phyloP scores from a whole-genome alignment of 768 basidiomycete genomes.

The Asterophora parasitica region DNA sequence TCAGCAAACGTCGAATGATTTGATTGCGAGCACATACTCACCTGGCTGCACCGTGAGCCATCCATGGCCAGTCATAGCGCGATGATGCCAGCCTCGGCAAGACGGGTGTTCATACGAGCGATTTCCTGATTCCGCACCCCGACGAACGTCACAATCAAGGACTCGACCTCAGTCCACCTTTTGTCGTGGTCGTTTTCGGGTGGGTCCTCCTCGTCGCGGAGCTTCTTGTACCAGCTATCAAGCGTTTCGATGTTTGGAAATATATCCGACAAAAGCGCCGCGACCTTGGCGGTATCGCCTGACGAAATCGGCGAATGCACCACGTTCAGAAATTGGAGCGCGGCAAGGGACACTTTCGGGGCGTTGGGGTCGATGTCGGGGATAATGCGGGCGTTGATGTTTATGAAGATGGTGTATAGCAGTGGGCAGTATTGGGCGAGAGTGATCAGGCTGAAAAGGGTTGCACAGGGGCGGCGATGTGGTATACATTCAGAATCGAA shows the following conservation, averaged over 20 bases:
- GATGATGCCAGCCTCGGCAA: too few species aligned
- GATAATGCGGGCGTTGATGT: background rate
- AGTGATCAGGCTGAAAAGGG: background rate
- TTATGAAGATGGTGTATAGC: background rate
- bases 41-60: too few species aligned
- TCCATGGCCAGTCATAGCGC: too few species aligned
- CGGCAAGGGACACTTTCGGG: background rate
- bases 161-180: background rate
- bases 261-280: background rate
- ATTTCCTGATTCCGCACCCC: background rate
- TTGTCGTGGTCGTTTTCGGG: background rate
- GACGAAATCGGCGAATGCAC: background rate
- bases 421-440: background rate
- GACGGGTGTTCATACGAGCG: background rate
- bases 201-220: background rate
- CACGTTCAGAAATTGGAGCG: background rate
- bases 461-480: background rate
- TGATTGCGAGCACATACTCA: too few species aligned
- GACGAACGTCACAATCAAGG: background rate
- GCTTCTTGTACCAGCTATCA: background rate
- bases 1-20: too few species aligned
- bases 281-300: background rate
- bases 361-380: background rate
- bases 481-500: background rate
- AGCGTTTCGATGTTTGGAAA: background rate